Base-by-base conservation (phyloP, 768 basidiomycete genomes). In the Guyanaporus albipodus region DNA sequence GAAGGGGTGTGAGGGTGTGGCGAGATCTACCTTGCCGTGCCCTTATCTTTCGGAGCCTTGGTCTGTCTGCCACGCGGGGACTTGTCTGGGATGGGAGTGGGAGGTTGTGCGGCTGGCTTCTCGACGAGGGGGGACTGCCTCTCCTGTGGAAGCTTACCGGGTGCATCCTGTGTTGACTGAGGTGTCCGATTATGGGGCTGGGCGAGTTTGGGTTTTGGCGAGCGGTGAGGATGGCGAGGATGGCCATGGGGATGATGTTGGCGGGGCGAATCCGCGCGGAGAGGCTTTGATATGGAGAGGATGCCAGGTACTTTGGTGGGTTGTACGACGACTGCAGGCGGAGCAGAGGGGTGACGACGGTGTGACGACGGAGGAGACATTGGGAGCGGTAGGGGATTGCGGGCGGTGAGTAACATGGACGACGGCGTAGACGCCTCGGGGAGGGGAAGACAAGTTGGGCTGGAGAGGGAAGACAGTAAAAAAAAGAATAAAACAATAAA, bases 301-400 rank as follows among this genome's bases (percentile, higher is more conserved):
- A 89, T 74, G 60, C 87, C 87, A 0, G 86, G 87, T 0, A 79
- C 85, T 44, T 76, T 75, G 11, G 87, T 86, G 4, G 87, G 80
- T 62, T 85, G 83, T 4, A 85, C 79, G 50, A 82, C 73, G 57
- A 83, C 77, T 28, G 79, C 74, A 1, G 79, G 77, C 8, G 83
- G 82, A 0, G 86, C 85, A 0, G 86, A 87, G 17, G 85, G 80
- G 59, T 80, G 78, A 44, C 87, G 73, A 50, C 79, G 73, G 63
- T 86, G 85, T 18, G 71, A 62, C 32, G 54, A 50, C 8, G 60
- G 57, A 19, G 57, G 68, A 7, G 60, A 55, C 60, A 66, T 63
- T 38, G 65, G 59, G 28, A 58, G 43, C 1, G 56, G 57, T 0
- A 70, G 55, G 44, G 71, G 73, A 28, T 68, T 67, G 53, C 63